phyloP scores from a whole-genome alignment of 345 rosid species.

The Eucalyptus albens region DNA sequence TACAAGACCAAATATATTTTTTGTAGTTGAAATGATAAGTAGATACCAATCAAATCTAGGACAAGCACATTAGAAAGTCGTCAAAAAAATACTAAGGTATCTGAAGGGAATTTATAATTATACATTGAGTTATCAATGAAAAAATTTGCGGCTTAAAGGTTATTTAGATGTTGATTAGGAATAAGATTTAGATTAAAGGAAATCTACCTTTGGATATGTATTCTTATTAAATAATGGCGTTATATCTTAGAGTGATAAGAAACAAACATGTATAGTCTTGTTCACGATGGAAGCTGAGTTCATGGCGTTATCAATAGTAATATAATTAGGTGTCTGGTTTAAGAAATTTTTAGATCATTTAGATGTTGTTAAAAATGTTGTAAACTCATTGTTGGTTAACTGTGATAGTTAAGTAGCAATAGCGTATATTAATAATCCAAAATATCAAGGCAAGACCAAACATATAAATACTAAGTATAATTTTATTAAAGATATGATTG shows the following conservation, averaged over 20 bases:
- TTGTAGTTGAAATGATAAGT: rapidly evolving
- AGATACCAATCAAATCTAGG: rapidly evolving
- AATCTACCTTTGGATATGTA: too few species aligned
- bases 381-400: rapidly evolving
- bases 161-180: rapidly evolving
- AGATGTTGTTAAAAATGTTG: too few species aligned
- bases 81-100: too few species aligned
- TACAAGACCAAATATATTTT: too few species aligned
- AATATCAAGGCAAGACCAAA: too few species aligned
- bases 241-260: rapidly evolving
- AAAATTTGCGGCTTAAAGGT: rapidly evolving
- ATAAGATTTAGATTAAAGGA: too few species aligned
- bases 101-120: rapidly evolving
- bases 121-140: too few species aligned
- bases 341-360: too few species aligned
- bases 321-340: too few species aligned
- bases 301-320: rapidly evolving
- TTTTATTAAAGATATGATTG: too few species aligned
- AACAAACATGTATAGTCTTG: rapidly evolving
- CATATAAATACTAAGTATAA: too few species aligned
- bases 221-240: rapidly evolving
- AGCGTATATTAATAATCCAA: rapidly evolving
- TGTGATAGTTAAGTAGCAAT: too few species aligned
- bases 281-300: rapidly evolving
- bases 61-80: rapidly evolving